phyloP scores from a whole-genome alignment of 2,329 filamentous ascomycete genomes.

The Dactylellina haptotyla region DNA sequence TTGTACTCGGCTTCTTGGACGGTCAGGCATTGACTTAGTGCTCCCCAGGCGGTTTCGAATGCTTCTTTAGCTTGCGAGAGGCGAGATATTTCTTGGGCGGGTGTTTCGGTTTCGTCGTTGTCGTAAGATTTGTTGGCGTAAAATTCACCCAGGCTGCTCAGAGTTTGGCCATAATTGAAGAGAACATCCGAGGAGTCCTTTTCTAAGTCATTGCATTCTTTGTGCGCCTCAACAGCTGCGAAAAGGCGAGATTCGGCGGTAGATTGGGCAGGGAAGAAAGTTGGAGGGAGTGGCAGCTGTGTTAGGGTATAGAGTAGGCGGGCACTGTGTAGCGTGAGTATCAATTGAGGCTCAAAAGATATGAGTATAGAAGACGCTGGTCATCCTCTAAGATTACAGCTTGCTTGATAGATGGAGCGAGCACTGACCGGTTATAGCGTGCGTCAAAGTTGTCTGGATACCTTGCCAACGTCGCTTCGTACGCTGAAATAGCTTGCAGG shows the following conservation, averaged over 20 bases:
- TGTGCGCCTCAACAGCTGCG: conserved; percentile 28
- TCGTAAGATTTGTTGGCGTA: conserved; percentile 48
- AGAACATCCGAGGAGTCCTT: conserved; percentile 30
- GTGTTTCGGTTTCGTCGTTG: conserved; percentile 20
- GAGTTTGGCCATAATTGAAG: conserved; percentile 50
- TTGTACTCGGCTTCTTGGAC: conserved; percentile 55
- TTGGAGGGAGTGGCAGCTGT: conserved; percentile 23
- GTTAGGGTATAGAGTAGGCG: conserved; percentile 42
- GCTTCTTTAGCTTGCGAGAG: conserved; percentile 36
- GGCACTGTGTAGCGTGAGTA: conserved; percentile 14
- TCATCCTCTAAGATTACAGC: too few species aligned
- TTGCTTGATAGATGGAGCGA: too few species aligned
- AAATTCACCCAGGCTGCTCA: conserved; percentile 55
- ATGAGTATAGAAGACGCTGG: background rate
- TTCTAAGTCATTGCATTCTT: conserved; percentile 41
- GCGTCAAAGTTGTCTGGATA: conserved; percentile 56
- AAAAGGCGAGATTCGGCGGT: conserved; percentile 37
- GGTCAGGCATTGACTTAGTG: conserved; percentile 53
- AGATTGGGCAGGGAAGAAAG: conserved; percentile 36
- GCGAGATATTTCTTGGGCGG: conserved; percentile 11
- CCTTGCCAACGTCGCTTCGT: conserved; percentile 52
- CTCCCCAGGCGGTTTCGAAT: conserved; percentile 50
- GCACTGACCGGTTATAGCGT: conserved; percentile 55
- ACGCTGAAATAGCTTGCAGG: conserved; percentile 56
- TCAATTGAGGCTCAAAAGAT: too few species aligned